phyloP scores from a whole-genome alignment of 163 green algal genomes.

The Prototheca stagnorum region DNA sequence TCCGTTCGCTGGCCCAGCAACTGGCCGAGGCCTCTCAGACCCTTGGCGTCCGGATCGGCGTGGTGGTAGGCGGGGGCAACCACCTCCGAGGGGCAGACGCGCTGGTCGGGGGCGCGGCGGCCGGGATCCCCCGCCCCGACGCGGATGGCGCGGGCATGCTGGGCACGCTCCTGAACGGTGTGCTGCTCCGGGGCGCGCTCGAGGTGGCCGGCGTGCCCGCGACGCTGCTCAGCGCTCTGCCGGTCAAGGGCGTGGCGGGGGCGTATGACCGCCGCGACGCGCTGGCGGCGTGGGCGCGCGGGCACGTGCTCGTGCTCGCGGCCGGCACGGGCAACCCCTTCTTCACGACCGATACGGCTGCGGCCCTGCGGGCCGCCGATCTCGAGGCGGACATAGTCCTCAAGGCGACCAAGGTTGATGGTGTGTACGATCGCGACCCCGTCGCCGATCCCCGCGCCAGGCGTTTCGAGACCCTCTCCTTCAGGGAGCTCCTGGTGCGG shows the following conservation, averaged over 20 bases:
- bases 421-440: conserved; percentile 86
- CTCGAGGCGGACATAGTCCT: conserved; percentile 66
- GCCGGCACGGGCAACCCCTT: conserved; percentile 93
- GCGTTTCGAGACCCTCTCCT: conserved; percentile 44
- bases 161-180: conserved; percentile 92
- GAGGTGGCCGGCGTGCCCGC: conserved; percentile 67
- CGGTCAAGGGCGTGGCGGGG: conserved; percentile 86
- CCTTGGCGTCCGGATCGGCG: conserved; percentile 60
- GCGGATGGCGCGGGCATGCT: conserved; percentile 96
- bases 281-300: conserved; percentile 83
- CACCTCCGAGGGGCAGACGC: conserved; percentile 87
- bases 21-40: conserved; percentile 36
- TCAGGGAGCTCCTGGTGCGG: conserved; percentile 30
- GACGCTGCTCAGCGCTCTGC: conserved; percentile 84
- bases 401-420: conserved; percentile 94
- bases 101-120: conserved; percentile 58
- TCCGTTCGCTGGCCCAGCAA: conserved; percentile 62
- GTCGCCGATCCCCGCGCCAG: conserved; percentile 46
- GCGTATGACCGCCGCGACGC: conserved; percentile 88
- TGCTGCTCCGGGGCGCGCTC: conserved; percentile 74
- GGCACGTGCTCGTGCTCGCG: conserved; percentile 91
- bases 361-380: conserved; percentile 85
- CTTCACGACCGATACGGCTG: conserved; percentile 95
- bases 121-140: conserved; percentile 45
- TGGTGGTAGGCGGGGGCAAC: conserved; percentile 91